These are phyloP conservation scores for Skeletonema potamos DNA, from an alignment of 108 stramenopile species.

Conservation along the genomic window DNA sequence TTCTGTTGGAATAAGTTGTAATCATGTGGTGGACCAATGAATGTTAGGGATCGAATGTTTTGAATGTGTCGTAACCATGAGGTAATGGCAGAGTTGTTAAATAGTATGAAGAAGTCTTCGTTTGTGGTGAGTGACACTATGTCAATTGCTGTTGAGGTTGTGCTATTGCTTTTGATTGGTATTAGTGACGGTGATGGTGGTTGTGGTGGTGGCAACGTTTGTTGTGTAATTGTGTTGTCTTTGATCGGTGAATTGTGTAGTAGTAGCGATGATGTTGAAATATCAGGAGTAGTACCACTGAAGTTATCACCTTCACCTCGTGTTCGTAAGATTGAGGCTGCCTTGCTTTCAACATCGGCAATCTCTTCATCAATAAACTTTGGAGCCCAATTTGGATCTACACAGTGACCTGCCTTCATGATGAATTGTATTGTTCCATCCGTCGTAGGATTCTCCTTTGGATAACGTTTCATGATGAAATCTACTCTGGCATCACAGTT, in stretches of 20 bases:
- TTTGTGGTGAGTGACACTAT: conserved; percentile 32
- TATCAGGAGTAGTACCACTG: background rate
- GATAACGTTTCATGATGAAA: background rate
- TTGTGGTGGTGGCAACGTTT: background rate
- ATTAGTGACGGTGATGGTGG: background rate
- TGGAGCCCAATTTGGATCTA: background rate
- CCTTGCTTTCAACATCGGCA: background rate
- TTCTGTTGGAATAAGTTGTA: conserved; percentile 11
- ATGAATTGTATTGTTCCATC: background rate
- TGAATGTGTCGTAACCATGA: conserved; percentile 36
- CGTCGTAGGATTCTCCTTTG: background rate
- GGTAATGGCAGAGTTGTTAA: conserved; percentile 35
- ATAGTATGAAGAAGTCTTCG: conserved; percentile 27
- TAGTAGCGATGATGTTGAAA: background rate
- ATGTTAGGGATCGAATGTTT: conserved; percentile 38
- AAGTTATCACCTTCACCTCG: background rate
- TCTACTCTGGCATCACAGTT: background rate
- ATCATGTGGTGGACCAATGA: conserved; percentile 31
- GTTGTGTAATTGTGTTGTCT: background rate
- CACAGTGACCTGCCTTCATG: background rate
- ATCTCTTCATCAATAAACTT: conserved; percentile 1
- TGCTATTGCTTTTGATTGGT: background rate
- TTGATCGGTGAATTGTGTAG: background rate
- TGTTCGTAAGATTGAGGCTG: background rate
- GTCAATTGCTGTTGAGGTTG: conserved; percentile 10